Percentiles rank a stretch among this genome's conserved stretches.
Conservation (phyloP, 306 rosid genomes). For the Rosa lucieae region DNA sequence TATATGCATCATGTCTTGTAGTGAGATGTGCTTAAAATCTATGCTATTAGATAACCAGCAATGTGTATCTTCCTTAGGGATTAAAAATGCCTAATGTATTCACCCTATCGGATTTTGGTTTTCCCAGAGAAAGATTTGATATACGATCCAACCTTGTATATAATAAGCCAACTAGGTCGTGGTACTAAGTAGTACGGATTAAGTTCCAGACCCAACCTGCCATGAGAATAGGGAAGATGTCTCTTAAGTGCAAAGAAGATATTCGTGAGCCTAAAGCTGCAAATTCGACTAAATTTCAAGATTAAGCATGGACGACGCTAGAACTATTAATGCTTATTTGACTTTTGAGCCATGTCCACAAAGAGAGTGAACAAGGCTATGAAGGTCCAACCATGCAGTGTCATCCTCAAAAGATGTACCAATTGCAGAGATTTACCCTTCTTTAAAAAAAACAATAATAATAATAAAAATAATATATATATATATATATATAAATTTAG, state of each 20-base stretch:
- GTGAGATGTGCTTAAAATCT: constrained; percentile 10
- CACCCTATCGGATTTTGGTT: background rate
- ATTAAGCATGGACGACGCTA: background rate
- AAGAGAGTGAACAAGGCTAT: background rate
- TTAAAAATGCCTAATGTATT: background rate
- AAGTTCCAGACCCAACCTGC: background rate
- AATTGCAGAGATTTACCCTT: too few relatives aligned
- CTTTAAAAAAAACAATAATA: too few relatives aligned
- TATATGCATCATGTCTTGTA: background rate
- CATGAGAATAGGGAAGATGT: background rate
- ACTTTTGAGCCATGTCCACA: constrained; percentile 16
- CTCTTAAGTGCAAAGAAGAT: background rate
- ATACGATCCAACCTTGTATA: background rate
- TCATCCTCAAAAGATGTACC: too few relatives aligned
- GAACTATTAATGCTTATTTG: background rate
- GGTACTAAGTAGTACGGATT: constrained; percentile 6
- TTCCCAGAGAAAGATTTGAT: constrained; percentile 13
- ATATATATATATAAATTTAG: too few relatives aligned
- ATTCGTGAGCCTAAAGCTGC: background rate
- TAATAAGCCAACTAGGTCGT: constrained; percentile 2
- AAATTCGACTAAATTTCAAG: background rate
- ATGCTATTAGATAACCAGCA: background rate
- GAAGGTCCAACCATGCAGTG: too few relatives aligned
- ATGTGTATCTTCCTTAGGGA: constrained; percentile 4
- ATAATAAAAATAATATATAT: too few relatives aligned